Evolutionary conservation across 2,329 filamentous ascomycete species (phyloP).

Genomic region (Cryphonectria nitschkei): DNA sequence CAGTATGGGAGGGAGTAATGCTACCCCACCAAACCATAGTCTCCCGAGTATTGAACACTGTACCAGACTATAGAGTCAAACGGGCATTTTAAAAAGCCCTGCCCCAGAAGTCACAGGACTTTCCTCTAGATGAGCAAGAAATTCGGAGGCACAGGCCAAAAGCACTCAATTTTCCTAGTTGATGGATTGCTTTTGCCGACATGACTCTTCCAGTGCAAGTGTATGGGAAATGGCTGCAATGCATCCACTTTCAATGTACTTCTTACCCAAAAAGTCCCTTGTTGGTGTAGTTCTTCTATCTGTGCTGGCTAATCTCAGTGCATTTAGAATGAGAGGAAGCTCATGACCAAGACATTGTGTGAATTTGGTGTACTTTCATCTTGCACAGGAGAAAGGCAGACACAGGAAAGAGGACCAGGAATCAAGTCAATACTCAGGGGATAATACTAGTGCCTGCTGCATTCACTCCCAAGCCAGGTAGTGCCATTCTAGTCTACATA

Average conservation of each 20-base stretch:
- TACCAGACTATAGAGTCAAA: neutral
- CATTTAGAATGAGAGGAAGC: neutral
- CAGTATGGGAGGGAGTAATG: neutral
- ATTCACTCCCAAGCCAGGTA: neutral
- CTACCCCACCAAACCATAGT: constrained; percentile 7
- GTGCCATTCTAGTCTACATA: neutral
- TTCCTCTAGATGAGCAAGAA: neutral
- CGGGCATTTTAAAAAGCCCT: neutral
- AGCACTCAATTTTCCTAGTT: neutral
- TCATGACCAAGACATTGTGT: neutral
- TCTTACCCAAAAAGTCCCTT: neutral
- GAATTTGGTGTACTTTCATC: neutral
- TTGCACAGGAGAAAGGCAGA: neutral
- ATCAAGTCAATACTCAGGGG: neutral
- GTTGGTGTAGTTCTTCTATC: neutral
- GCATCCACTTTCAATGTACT: neutral
- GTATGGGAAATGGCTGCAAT: neutral
- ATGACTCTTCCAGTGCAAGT: neutral
- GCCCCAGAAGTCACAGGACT: neutral
- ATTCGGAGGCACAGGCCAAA: neutral
- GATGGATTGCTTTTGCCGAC: neutral
- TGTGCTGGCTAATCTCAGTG: neutral
- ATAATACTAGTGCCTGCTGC: neutral
- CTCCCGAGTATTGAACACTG: neutral
- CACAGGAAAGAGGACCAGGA: neutral